A percentile compares a stretch with the other conserved stretches of the same genome.
phyloP scores from a whole-genome alignment of 345 rosid species.

The Eucalyptus regnans region DNA sequence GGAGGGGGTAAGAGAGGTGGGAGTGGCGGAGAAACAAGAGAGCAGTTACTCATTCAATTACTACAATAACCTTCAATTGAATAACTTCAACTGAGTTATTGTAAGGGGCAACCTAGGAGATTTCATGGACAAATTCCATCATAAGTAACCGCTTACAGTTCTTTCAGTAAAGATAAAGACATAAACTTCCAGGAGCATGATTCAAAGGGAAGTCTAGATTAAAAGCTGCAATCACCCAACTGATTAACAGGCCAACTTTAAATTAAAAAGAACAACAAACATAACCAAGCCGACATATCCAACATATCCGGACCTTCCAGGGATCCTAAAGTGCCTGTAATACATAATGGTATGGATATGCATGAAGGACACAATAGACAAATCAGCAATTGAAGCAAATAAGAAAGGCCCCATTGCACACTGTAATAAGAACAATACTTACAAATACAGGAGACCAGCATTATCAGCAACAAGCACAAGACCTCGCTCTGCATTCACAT shows the following conservation, averaged over 20 bases:
- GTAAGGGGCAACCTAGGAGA: neutral
- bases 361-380: neutral
- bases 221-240: neutral
- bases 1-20: neutral
- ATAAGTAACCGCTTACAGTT: neutral
- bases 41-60: neutral
- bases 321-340: neutral
- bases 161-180: neutral
- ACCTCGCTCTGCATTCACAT: conserved; percentile 69
- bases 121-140: neutral
- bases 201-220: neutral
- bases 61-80: neutral
- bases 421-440: conserved; percentile 10
- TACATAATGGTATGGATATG: neutral
- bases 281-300: neutral
- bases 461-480: conserved; percentile 76
- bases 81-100: neutral
- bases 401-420: neutral
- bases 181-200: neutral
- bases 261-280: neutral
- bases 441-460: conserved; percentile 79
- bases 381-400: neutral
- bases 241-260: neutral
- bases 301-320: neutral
- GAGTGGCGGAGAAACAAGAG: neutral